Conservation (phyloP, 441 rosid genomes). For the Gossypium gossypioides region DNA sequence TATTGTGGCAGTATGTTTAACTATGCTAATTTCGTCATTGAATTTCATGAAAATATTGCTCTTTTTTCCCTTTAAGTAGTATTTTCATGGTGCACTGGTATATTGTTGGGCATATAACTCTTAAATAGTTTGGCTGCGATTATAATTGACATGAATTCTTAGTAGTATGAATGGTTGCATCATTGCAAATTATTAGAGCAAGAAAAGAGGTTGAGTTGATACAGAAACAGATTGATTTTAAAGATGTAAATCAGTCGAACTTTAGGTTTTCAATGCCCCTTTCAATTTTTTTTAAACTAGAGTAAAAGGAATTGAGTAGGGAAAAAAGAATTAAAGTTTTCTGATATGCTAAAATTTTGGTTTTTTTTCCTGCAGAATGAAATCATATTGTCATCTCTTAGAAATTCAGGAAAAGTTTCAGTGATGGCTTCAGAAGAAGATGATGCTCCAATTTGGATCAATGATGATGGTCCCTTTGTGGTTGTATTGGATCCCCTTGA, state of each 20-base stretch:
- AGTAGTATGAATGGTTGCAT: neutral
- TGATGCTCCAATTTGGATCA: constrained; percentile 65
- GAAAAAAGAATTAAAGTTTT: neutral
- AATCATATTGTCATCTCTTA: constrained; percentile 62
- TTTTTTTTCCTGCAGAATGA: constrained; percentile 46
- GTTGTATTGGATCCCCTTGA: constrained; percentile 90
- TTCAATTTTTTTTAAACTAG: too few species aligned
- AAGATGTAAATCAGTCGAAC: neutral
- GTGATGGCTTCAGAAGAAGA: constrained; percentile 95
- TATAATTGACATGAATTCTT: neutral
- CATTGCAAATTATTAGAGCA: neutral
- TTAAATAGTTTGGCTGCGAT: neutral
- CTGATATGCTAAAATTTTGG: neutral
- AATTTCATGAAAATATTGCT: neutral
- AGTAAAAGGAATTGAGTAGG: neutral
- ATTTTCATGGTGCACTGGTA: neutral
- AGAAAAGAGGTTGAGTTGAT: neutral
- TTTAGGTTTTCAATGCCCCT: neutral
- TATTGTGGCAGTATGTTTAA: constrained; percentile 51
- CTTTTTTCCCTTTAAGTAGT: neutral
- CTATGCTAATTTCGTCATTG: neutral
- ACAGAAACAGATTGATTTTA: neutral
- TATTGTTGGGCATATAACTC: neutral
- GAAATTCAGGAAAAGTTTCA: constrained; percentile 74
- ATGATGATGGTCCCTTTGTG: constrained; percentile 59